phyloP scores from a whole-genome alignment of 306 rosid species.

The Ormosia semicastrata region DNA sequence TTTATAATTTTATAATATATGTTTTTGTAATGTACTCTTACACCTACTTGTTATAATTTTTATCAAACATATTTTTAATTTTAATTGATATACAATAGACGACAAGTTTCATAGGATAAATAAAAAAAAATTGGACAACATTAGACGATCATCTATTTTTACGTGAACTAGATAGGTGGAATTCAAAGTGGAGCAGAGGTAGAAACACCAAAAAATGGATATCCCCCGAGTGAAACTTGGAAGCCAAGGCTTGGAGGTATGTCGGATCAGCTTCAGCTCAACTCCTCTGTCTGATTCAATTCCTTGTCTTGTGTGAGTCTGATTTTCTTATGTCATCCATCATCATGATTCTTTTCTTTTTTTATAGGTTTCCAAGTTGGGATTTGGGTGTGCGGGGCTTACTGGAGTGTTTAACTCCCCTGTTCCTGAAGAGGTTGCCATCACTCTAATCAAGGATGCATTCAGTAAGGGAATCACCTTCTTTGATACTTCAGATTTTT shows the following conservation, averaged over 20 bases:
- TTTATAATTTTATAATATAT: too few species aligned
- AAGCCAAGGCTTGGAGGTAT: constrained; percentile 52
- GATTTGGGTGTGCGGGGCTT: constrained; percentile 66
- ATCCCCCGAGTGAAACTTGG: constrained; percentile 54
- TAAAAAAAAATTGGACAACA: not conserved
- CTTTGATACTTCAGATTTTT: constrained; percentile 56
- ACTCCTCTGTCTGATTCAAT: not conserved
- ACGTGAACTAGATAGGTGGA: not conserved
- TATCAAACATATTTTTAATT: too few species aligned
- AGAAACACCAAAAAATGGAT: constrained; percentile 21
- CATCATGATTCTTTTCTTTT: not conserved
- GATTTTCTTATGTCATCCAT: not conserved
- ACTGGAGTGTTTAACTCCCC: constrained; percentile 50
- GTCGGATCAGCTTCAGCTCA: not conserved
- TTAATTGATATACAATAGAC: not conserved
- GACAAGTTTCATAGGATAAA: not conserved
- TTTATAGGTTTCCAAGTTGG: constrained; percentile 57
- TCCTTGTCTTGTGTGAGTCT: not conserved
- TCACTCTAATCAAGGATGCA: constrained; percentile 50
- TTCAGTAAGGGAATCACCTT: constrained; percentile 62
- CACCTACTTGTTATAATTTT: too few species aligned
- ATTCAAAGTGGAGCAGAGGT: not conserved
- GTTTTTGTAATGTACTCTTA: too few species aligned
- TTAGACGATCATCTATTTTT: not conserved
- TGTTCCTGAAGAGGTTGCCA: constrained; percentile 47